Base-by-base conservation (phyloP, 306 rosid genomes). In the Arachis stenosperma region DNA sequence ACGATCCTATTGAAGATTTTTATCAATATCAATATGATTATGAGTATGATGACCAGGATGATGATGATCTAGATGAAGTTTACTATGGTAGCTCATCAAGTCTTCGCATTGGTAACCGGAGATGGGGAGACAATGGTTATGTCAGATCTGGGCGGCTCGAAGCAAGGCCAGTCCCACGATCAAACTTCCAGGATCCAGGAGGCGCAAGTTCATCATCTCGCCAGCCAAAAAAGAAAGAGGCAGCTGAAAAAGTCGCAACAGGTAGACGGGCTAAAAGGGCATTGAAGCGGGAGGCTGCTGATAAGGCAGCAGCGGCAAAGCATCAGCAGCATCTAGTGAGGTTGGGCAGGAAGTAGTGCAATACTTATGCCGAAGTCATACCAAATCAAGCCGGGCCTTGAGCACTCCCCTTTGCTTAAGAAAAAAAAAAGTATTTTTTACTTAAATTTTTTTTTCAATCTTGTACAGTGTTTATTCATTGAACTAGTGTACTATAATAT, bases 231-330 rank as follows among this genome's bases (percentile, higher is more conserved):
- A 83, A 86, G 46, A 88, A 88, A 69, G 96, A 83, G 65, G 73
- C 67, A 65, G 73, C 67, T 6, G 71, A 43, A 7, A 78, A 77
- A 15, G 81, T 12, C n/a, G 74, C 50, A 39, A 83, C 86, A 2
- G 98, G 98, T 6, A 80, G 98, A 48, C 84, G 97, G 9, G 97
- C 99, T 2, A 95, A 91, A 79, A 81, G 98, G 71, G 93, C 98
- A 2, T 69, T 80, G 63, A 95, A 90, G 77, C 89, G 96, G 5
- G 98, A 95, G 81, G 98, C 92, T 44, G 97, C 95, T 1, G 93
- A 89, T 70, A 88, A 87, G 79, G 97, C 96, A 0, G 97, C 97
- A 2, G 95, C 91, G 59, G 92, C 71, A 0, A 94, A 91, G 75
- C 98, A 94, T 70, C 84, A 83, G 82, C 84, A 88, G 56, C 99